Evolutionary conservation across 1,284 basidiomycete genomes (phyloP), one percentile per base, ranked within the genome.

Genomic region (Cutaneotrichosporon sp.): DNA sequence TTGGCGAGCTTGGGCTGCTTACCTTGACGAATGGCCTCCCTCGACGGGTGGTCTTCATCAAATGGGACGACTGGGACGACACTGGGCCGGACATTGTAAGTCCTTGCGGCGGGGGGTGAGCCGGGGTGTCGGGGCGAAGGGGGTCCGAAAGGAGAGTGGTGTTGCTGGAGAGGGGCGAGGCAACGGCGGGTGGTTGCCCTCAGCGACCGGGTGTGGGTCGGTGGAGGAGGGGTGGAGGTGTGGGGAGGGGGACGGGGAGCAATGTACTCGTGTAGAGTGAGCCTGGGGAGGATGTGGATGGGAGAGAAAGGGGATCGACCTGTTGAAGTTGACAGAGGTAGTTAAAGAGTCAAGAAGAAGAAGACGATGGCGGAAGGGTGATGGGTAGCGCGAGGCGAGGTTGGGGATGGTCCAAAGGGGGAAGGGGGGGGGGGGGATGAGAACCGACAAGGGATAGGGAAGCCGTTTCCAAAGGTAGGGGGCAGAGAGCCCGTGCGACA

Each of bases 41-140:
- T 75, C 92, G 87, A 83, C 92, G 91, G 76, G 92, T 95, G 27
- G 90, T 94, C 86, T 95, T 95, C 92, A 95, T 95, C 88, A 95
- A 90, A 78, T 95, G 92, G 43, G 90, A 92, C 57, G 64, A 62
- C 20, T 63, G 59, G n/a, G 66, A 56, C 20, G 73, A 72, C 69
- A 68, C 67, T 62, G 66, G 53, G 36, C 46, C 42, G 45, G 63
- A 62, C 63, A 65, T 65, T 58, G 63, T 62, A 58, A 45, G 56
- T 51, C 56, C 49, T 31, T 11, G 25, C 46, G 43, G 31, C n/a
- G 18, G 36, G 43, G 43, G 45, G 34, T 8, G 14, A 36, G 34
- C 34, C 34, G 34, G 33, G 33, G 34, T 36, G 34, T 14, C 34
- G 34, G 34, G 9, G 34, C 34, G 34, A 36, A 36, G 34, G 34